Evolutionary conservation across 202 grass and related monocot genomes (phyloP), one percentile per base, ranked within the genome.

Genomic region (Carex sylvatica): DNA sequence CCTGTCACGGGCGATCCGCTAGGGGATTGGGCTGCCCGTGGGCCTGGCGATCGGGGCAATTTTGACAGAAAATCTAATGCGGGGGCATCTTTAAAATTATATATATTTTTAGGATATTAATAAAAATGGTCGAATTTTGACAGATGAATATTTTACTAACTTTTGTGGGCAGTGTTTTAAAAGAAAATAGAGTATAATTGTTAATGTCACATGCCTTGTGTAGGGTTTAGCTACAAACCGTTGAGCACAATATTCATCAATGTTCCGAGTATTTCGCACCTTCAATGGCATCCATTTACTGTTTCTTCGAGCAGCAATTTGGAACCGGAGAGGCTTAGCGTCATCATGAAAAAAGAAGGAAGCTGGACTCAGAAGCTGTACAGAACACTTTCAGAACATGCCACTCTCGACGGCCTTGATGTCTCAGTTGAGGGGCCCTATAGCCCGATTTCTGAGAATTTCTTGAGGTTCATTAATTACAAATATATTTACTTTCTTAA

Each of bases 211-310:
- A 26, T 40, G 8, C 13, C 3, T 70, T 19, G 2, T 24, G 64
- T 70, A 93, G 88, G 44, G 67, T 58, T 89, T 68, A 46, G 16
- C 40, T 85, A 88, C 78, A 87, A 78, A 12, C 86, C 91, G 1
- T 69, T 87, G 66, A 93, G 91, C 72, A 85, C 82, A 16, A 33
- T 90, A 12, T 93, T 93, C 84, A 52, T 93, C 86, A 85, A 93
- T 1, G 65, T 91, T 44, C 91, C 88, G 1, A 72, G 71, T 38
- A 78, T 93, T 18, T 91, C 88, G 0, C 58, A 14, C 2, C 78
- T 93, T 22, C 82, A 93, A 36, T 93, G 91, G 88, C 91, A 93
- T 44, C 88, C 91, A 0, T 93, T 90, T 82, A 91, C 86, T 1
- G 84, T 93, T 51, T 80, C 56, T 71, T 91, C 91, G 36, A 90